phyloP scores from a whole-genome alignment of 2,329 filamentous ascomycete genomes.

The Periconia sp. region DNA sequence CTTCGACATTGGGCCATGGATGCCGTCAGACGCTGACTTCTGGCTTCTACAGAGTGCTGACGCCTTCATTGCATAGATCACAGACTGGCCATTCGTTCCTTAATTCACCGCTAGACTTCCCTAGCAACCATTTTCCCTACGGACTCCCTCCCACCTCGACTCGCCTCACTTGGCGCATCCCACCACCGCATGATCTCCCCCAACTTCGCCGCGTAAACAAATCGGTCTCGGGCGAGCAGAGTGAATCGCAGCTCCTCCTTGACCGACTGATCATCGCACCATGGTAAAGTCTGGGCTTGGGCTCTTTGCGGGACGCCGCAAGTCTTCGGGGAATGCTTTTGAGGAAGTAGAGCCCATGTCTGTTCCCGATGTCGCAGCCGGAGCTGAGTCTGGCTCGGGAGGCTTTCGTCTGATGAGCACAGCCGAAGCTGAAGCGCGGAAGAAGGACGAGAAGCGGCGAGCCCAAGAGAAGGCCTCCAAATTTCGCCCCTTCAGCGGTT shows the following conservation, averaged over 20 bases:
- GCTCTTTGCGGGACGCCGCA: slow-evolving; percentile 42
- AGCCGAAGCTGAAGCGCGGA: slow-evolving; percentile 36
- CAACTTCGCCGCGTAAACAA: not conserved
- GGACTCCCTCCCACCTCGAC: not conserved
- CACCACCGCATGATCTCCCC: slow-evolving; percentile 6
- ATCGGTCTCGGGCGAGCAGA: slow-evolving; percentile 12
- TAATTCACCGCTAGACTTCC: not conserved
- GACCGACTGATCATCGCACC: slow-evolving; percentile 11
- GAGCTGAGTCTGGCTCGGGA: slow-evolving; percentile 25
- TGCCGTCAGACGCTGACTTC: slow-evolving; percentile 3
- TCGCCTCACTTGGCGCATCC: not conserved
- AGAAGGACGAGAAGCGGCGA: slow-evolving; percentile 32
- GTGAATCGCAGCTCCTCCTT: slow-evolving; percentile 6
- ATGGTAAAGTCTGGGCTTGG: slow-evolving; percentile 42
- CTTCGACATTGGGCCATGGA: too few relatives aligned
- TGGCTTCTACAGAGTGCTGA: too few relatives aligned
- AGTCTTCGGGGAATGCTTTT: slow-evolving; percentile 44
- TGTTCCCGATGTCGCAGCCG: slow-evolving; percentile 22
- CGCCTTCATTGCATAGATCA: not conserved
- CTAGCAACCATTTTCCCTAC: too few relatives aligned
- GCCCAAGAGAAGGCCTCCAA: slow-evolving; percentile 35
- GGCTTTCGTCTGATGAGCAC: slow-evolving; percentile 45
- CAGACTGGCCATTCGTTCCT: slow-evolving; percentile 1
- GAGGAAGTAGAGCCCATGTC: slow-evolving; percentile 29
- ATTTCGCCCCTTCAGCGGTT: slow-evolving; percentile 42